phyloP scores from a whole-genome alignment of 768 basidiomycete genomes.

The Serpula lacrymans region DNA sequence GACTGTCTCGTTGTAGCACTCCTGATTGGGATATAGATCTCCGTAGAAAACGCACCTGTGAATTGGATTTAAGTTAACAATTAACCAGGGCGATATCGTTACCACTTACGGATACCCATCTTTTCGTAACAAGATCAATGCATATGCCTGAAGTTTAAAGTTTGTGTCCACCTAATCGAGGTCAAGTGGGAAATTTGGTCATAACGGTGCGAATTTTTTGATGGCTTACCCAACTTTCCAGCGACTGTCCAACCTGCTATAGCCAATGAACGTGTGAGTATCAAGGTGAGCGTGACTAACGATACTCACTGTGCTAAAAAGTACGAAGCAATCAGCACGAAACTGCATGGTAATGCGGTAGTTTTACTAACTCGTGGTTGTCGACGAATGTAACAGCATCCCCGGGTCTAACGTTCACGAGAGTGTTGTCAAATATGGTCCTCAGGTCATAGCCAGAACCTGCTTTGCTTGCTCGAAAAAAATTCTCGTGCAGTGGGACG shows the following conservation, averaged over 20 bases:
- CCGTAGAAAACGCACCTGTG: constrained; percentile 84
- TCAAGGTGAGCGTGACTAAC: background rate
- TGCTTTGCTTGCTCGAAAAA: constrained; percentile 70
- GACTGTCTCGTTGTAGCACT: constrained; percentile 56
- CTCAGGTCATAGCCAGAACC: constrained; percentile 73
- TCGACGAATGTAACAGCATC: constrained; percentile 91
- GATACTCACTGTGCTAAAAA: constrained; percentile 55
- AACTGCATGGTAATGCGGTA: background rate
- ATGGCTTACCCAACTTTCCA: constrained; percentile 76
- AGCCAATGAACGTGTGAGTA: constrained; percentile 5
- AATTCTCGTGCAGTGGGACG: constrained; percentile 83
- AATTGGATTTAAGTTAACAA: background rate
- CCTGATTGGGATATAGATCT: constrained; percentile 70
- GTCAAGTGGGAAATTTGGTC: background rate
- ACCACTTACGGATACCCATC: constrained; percentile 69
- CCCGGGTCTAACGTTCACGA: constrained; percentile 64
- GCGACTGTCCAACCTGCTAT: constrained; percentile 65
- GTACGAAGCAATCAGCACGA: constrained; percentile 5
- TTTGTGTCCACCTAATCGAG: constrained; percentile 52
- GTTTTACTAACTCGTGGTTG: constrained; percentile 73
- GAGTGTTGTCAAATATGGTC: constrained; percentile 63
- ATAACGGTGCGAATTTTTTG: background rate
- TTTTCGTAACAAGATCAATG: constrained; percentile 69
- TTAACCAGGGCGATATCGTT: background rate
- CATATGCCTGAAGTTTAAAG: constrained; percentile 83